phyloP scores from a whole-genome alignment of 345 rosid genomes.

The Eucalyptus sp. region DNA sequence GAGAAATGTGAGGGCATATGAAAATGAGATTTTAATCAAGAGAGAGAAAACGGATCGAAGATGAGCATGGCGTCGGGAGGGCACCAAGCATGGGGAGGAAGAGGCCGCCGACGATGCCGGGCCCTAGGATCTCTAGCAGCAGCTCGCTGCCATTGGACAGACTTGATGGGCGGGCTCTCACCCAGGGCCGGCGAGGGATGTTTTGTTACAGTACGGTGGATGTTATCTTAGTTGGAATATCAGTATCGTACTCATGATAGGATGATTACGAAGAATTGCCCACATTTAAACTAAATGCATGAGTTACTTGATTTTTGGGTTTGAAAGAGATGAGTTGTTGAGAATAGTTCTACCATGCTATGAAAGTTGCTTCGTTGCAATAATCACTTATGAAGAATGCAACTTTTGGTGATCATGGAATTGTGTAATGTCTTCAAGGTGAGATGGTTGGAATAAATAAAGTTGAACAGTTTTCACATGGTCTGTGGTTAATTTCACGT shows the following conservation, averaged over 20 bases:
- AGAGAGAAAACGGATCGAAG: constrained; percentile 28
- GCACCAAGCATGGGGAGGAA: constrained; percentile 92
- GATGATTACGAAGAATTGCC: too few relatives aligned
- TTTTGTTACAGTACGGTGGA: background rate
- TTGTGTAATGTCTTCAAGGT: background rate
- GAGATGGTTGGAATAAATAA: background rate
- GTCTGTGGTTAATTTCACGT: background rate
- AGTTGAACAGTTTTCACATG: background rate
- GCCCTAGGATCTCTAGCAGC: constrained; percentile 78
- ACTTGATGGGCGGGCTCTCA: too few relatives aligned
- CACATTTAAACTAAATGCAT: too few relatives aligned
- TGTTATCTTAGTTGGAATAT: too few relatives aligned
- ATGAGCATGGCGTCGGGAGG: constrained; percentile 92
- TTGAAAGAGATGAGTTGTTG: background rate
- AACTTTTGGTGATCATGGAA: background rate
- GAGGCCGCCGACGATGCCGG: constrained; percentile 80
- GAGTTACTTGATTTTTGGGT: background rate
- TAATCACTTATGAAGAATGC: background rate
- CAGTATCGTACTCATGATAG: too few relatives aligned
- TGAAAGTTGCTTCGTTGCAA: background rate
- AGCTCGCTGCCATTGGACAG: constrained; percentile 87
- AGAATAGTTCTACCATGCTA: background rate
- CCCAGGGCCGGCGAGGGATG: background rate
- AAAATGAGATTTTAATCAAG: background rate
- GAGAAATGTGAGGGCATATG: background rate